phyloP scores from a whole-genome alignment of 2,329 filamentous ascomycete genomes.

The Sarocladiaceae sp. region DNA sequence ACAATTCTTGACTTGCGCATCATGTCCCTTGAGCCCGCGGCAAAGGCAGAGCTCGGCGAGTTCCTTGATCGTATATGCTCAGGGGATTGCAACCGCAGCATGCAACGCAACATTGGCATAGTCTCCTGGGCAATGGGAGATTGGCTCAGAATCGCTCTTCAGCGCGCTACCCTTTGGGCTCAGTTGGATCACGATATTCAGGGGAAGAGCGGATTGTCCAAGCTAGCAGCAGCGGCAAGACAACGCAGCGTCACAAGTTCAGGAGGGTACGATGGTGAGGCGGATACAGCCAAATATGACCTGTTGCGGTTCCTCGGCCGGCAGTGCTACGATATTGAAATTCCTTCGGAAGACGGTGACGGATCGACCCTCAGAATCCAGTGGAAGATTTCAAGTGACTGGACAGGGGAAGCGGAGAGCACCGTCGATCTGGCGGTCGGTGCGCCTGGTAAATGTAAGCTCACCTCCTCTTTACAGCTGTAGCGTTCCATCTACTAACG shows the following conservation, averaged over 20 bases:
- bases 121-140: conserved; percentile 62
- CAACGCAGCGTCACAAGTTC: conserved; percentile 15
- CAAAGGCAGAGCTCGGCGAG: conserved; percentile 49
- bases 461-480: background rate
- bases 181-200: conserved; percentile 42
- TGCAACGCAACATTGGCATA: conserved; percentile 51
- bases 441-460: conserved; percentile 59
- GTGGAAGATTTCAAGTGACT: conserved; percentile 63
- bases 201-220: conserved; percentile 15
- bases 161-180: conserved; percentile 58
- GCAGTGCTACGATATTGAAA: conserved; percentile 38
- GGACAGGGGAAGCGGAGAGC: conserved; percentile 65
- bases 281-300: conserved; percentile 22
- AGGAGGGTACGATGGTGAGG: conserved; percentile 10
- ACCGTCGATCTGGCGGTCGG: conserved; percentile 47
- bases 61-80: conserved; percentile 41
- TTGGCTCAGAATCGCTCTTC: conserved; percentile 56
- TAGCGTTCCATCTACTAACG: conserved; percentile 11
- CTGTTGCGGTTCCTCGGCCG: conserved; percentile 49
- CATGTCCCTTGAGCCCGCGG: conserved; percentile 48
- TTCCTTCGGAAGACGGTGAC: conserved; percentile 26
- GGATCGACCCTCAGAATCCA: conserved; percentile 39
- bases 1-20: conserved; percentile 48
- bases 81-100: conserved; percentile 33
- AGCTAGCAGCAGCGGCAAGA: conserved; percentile 16